Evolutionary conservation across 1,284 basidiomycete genomes (phyloP), one percentile per base, ranked within the genome.

Genomic region (Filobasidium uniguttulatum): DNA sequence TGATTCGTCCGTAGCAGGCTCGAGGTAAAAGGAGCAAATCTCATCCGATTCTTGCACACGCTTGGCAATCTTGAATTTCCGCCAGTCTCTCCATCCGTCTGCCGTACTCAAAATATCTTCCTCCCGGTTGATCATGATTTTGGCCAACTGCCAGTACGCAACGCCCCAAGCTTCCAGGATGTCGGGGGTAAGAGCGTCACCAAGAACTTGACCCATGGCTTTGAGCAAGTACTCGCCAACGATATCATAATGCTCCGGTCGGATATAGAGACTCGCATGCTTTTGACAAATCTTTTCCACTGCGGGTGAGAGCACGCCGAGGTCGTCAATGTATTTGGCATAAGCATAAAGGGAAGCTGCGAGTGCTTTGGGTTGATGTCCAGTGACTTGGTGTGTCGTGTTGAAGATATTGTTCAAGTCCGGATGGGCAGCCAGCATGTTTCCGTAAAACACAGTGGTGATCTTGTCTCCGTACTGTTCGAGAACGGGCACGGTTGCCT

Each of bases 291-390:
- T 63, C 5, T 55, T 55, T 23, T 61, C 55, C 23, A 65, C 63
- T n/a, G 58, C 60, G 5, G 59, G 60, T 1, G 59, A 50, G 6
- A 65, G 52, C 1, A 61, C 60, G 5, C 55, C 57, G 26, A 65
- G 58, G 46, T 64, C 59, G 53, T 65, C 54, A 44, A 65, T 64
- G 58, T 63, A 58, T 31, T 55, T 56, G 12, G 64, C 62, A 56
- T 65, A 65, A 20, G 57, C 64, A 49, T 60, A 55, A 3, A 65
- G 56, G 15, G 60, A 50, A n/a, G 50, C 47, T 8, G 64, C 62
- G n/a, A 65, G 59, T 2, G 62, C 64, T 3, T 38, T 35, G 19
- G 62, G 59, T 52, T 65, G 64, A 26, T 57, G 57, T 7, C 57
- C 59, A 19, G 37, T 53, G 20, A 45, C 26, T 19, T 53, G 51